Base-by-base conservation (phyloP, 176 grass and related monocot species). In the Phoenix roebelenii region DNA sequence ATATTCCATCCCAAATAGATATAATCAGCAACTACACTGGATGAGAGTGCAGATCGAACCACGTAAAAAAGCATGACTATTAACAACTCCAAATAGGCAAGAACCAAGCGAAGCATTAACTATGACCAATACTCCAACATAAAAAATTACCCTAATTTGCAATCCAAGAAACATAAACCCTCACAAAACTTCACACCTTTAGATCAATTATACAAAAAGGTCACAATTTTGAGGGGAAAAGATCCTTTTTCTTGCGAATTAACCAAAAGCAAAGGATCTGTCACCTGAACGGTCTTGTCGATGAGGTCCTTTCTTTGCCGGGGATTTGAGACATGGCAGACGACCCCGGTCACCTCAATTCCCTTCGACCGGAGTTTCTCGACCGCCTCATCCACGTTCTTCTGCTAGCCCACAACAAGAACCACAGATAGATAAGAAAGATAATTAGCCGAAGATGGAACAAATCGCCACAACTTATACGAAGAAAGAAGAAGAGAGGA, bases 311-410 rank as follows among this genome's bases (percentile, higher is more conserved):
- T 97, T 69, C 87, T 81, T 52, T 97, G 87, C 56, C 85, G 72
- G 3, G 84, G 61, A 55, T 83, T 77, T 18, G 92, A 91, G 32
- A 97, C 92, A 55, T 97, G 92, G 72, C 92, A 97, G 50, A 97
- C 81, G 50, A 70, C 55, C 28, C 92, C 87, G 1, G 78, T 69
- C 7, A 64, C 87, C 57, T 83, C 77, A 66, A 97, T 73, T 26
- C 92, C 92, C 70, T 91, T 83, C 1, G 84, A 75, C 54, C 20
- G 77, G 67, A 97, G 92, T 49, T 55, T 58, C 69, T 72, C 66
- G 51, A 71, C 84, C 58, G 87, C 92, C 57, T 91, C 87, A 70
- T 88, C 78, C 9, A 97, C 92, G 71, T 97, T 97, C 65, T 88
- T 88, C 91, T 95, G 83, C 75, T 69, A 22, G 52, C 24, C 20